Percentiles rank a stretch among this genome's conserved stretches.
These are phyloP conservation scores for Silene conica DNA, from an alignment of 148 eudicot genomes.

Conservation along the genomic window DNA sequence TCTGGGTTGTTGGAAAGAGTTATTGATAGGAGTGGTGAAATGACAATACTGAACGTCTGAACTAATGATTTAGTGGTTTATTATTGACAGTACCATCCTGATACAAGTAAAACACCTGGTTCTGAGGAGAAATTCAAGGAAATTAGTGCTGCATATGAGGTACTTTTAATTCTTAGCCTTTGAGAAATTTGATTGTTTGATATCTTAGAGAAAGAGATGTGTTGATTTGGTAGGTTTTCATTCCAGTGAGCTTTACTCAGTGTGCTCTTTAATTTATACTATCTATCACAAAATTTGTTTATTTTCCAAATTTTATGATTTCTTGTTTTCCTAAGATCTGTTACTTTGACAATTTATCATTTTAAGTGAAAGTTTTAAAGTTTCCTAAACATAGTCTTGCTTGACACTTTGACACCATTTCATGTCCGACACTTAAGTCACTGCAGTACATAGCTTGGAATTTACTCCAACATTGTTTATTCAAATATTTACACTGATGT, in stretches of 20 bases:
- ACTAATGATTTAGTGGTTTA: neutral
- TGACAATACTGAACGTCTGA: neutral
- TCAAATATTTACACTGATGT: neutral
- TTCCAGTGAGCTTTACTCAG: neutral
- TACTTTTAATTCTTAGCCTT: constrained; percentile 16
- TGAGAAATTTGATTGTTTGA: neutral
- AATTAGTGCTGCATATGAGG: constrained; percentile 96
- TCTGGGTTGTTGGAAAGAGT: neutral
- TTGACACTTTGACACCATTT: neutral
- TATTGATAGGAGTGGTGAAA: neutral
- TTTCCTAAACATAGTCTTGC: neutral
- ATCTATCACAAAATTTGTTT: neutral
- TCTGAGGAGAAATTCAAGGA: constrained; percentile 93
- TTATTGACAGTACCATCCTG: constrained; percentile 84
- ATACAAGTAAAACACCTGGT: constrained; percentile 64
- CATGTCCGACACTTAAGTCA: too few species aligned
- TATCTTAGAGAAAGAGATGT: neutral
- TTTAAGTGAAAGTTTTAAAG: neutral
- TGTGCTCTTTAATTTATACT: neutral
- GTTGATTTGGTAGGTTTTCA: neutral
- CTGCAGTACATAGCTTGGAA: neutral
- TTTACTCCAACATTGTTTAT: neutral
- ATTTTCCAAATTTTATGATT: neutral
- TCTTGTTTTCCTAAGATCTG: neutral
- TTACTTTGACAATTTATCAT: neutral